phyloP scores from a whole-genome alignment of 345 rosid genomes.

The Populus tremula region DNA sequence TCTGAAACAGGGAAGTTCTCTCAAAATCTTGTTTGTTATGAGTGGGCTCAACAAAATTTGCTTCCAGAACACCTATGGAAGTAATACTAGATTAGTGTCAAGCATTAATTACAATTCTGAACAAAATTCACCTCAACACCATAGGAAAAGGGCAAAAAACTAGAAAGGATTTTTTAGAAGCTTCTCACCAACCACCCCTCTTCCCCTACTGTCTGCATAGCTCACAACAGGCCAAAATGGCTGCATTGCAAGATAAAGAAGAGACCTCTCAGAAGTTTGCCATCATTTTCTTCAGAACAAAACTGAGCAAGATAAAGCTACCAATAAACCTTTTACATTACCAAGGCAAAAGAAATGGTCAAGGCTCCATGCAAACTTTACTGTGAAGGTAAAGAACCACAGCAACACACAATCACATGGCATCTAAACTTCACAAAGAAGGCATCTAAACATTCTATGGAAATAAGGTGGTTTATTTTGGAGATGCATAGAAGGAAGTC shows the following conservation, averaged over 20 bases:
- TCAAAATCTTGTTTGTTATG: slow-evolving; percentile 98
- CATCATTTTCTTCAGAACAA: neutral
- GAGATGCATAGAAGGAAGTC: no score
- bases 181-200: slow-evolving; percentile 94
- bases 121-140: neutral
- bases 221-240: slow-evolving; percentile 83
- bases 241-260: slow-evolving; percentile 39
- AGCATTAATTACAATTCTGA: neutral
- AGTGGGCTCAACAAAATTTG: slow-evolving; percentile 88
- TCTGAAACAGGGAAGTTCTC: slow-evolving; percentile 91
- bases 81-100: neutral
- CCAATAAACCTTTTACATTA: neutral
- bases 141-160: neutral
- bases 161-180: slow-evolving; percentile 3
- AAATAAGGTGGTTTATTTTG: neutral
- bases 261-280: neutral
- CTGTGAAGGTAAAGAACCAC: neutral
- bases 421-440: neutral
- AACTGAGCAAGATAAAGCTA: neutral
- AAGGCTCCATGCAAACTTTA: neutral
- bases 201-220: slow-evolving; percentile 47
- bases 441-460: neutral
- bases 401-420: neutral
- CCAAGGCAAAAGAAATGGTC: neutral
- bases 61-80: slow-evolving; percentile 76